A percentile compares a stretch with the other conserved stretches of the same genome.
phyloP scores from a whole-genome alignment of 2,329 filamentous ascomycete genomes.

The Calonectria pauciramosa region DNA sequence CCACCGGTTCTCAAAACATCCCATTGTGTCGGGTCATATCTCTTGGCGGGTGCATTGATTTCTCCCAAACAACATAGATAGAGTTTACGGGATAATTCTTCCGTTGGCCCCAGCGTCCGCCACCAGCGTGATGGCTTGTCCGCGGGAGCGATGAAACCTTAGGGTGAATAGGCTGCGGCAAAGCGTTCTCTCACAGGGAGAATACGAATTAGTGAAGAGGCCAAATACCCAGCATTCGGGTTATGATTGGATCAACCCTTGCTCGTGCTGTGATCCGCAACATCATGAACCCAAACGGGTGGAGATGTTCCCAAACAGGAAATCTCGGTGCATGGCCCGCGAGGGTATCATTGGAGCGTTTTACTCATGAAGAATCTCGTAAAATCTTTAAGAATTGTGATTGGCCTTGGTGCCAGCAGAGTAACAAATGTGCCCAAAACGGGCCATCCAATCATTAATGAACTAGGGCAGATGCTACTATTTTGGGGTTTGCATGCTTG shows the following conservation, averaged over 20 bases:
- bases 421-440: neutral
- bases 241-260: neutral
- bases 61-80: neutral
- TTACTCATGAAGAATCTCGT: neutral
- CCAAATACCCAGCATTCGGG: neutral
- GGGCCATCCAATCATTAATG: neutral
- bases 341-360: neutral
- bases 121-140: neutral
- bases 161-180: neutral
- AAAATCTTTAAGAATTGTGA: neutral
- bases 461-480: neutral
- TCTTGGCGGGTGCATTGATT: neutral
- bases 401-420: no score
- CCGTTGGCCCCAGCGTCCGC: neutral
- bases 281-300: neutral
- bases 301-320: neutral
- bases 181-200: neutral
- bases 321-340: neutral
- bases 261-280: neutral
- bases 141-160: neutral
- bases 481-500: neutral
- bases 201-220: neutral
- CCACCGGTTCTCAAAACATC: neutral
- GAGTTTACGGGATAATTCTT: conserved; percentile 6
- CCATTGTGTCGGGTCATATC: neutral